These are phyloP conservation scores for Letharia lupina DNA, from an alignment of 495 filamentous ascomycete genomes.

Conservation along the genomic window DNA sequence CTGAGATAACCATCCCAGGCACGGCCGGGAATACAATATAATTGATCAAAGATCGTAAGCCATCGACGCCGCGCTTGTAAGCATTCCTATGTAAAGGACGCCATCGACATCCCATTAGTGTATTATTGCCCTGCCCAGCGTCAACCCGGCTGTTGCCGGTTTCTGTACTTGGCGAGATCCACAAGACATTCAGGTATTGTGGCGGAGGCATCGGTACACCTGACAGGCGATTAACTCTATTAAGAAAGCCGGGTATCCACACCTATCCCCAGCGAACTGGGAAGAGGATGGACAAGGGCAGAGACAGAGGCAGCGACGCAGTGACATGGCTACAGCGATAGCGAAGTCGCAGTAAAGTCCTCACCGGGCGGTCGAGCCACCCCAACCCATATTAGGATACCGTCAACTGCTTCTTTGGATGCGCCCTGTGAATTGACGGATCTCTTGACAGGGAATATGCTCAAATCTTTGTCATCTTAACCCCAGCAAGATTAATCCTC, in stretches of 20 bases:
- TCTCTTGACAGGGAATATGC: neutral
- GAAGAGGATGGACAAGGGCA: neutral
- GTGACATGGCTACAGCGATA: neutral
- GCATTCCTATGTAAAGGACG: too few species aligned
- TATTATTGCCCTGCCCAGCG: too few species aligned
- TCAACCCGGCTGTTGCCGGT: too few species aligned
- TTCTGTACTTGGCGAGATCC: too few species aligned
- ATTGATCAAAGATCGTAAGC: too few species aligned
- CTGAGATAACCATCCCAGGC: too few species aligned
- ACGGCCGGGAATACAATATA: too few species aligned
- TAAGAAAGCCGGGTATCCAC: neutral
- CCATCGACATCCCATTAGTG: too few species aligned
- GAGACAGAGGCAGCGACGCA: neutral
- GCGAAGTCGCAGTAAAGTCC: neutral
- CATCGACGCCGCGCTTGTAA: too few species aligned
- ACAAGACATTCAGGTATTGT: too few species aligned
- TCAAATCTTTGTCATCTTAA: constrained; percentile 13
- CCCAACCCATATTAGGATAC: neutral
- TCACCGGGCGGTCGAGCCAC: neutral
- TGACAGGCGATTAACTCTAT: too few species aligned
- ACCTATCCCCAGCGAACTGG: neutral
- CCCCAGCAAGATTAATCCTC: constrained; percentile 4
- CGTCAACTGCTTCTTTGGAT: neutral
- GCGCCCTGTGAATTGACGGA: neutral
- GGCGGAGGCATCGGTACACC: too few species aligned